Base-by-base conservation (phyloP, 1,139 yeast species). In the Candida sojae region DNA sequence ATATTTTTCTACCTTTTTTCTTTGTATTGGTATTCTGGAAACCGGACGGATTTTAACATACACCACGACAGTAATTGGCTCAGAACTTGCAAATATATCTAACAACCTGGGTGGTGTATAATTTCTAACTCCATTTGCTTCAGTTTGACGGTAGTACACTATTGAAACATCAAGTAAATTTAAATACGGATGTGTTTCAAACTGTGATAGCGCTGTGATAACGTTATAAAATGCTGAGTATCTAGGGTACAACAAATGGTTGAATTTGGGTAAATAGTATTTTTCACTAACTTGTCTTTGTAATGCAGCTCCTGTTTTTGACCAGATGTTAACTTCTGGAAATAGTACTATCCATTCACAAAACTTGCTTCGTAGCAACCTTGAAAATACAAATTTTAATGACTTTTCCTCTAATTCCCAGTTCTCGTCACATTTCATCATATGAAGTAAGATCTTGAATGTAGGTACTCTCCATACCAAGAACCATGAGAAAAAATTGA, bases 241-340 rank as follows among this genome's bases (percentile, higher is more conserved):
- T 51, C 93, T 65, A 1, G 93, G 93, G 57, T 86, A 86, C n/a
- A 87, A 64, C 4, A 84, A 64, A 53, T 84, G 70, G 11, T 75
- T 64, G 30, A 83, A 72, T 25, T 59, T 59, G 0, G 90, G 88
- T 40, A 83, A 67, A 48, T 71, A 81, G 57, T 73, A 82, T 53
- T 75, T 76, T 40, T 75, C 74, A 31, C 80, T 69, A 50, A 83
- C 74, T 40, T 74, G 71, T 39, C 71, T 67, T 53, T 85, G 89
- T 11, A 83, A 56, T 6, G 66, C 61, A 0, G 72, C 61, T 30
- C 77, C 73, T 33, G 73, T 75, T 5, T 71, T 64, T 0, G 83
- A 79, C 65, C 80, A 77, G 3, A 86, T 80, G 58, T 86, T 87
- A 2, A 86, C 92, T 62, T 87, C 95, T 0, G 95, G 93, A 51